Conservation (phyloP, 306 rosid genomes). For the Quercus bicolor region DNA sequence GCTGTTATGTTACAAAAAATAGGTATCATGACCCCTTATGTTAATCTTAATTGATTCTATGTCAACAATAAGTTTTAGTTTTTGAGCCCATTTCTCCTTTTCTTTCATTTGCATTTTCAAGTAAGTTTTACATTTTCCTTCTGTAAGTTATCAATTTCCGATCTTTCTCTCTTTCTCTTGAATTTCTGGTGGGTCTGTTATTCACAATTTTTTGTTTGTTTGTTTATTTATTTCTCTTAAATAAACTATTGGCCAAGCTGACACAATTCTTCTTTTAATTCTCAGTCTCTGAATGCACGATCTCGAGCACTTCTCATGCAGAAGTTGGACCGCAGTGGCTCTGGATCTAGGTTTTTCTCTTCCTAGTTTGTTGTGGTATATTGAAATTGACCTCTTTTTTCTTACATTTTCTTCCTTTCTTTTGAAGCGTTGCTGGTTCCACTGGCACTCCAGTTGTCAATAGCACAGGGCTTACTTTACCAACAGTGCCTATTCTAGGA, state of each 20-base stretch:
- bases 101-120: not conserved
- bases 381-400: constrained; percentile 10
- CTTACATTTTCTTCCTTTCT: constrained; percentile 29
- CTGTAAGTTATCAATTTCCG: not conserved
- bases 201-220: not conserved
- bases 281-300: constrained; percentile 78
- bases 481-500: constrained; percentile 40
- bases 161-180: not conserved
- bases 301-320: constrained; percentile 94
- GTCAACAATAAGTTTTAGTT: not conserved
- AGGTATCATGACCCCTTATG: no score
- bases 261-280: constrained; percentile 17
- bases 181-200: not conserved
- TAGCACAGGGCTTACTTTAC: constrained; percentile 44
- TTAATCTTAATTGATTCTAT: not conserved
- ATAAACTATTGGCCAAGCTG: constrained; percentile 6
- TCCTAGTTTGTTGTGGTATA: constrained; percentile 10
- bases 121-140: not conserved
- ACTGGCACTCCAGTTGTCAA: constrained; percentile 46
- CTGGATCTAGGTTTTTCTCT: constrained; percentile 54
- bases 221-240: not conserved
- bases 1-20: no score
- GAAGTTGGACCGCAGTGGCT: constrained; percentile 92
- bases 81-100: not conserved
- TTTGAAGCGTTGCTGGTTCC: constrained; percentile 61